Conservation (phyloP, 805 yeast genomes). For the Yarrowia sp. region DNA sequence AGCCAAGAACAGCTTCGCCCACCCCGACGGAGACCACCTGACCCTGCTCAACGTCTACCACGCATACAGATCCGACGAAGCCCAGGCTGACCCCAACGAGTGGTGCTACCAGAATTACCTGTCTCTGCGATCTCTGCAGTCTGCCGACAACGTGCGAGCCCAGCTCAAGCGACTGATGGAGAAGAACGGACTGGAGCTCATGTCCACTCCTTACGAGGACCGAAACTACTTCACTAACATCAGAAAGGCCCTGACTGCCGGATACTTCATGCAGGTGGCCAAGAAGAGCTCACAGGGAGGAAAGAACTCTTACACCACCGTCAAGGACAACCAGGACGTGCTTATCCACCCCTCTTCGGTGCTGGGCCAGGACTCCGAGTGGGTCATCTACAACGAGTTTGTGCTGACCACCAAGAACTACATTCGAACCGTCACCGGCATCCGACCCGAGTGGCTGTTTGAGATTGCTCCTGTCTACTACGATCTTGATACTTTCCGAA, state of each 20-base stretch:
- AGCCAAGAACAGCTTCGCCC: slow-evolving; percentile 84
- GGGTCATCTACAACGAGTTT: slow-evolving; percentile 94
- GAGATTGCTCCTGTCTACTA: slow-evolving; percentile 80
- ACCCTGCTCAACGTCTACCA: slow-evolving; percentile 88
- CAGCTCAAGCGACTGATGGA: slow-evolving; percentile 88
- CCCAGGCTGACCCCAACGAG: slow-evolving; percentile 61
- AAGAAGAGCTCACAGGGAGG: slow-evolving; percentile 65
- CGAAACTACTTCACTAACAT: slow-evolving; percentile 75
- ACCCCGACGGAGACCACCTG: slow-evolving; percentile 93
- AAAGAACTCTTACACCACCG: slow-evolving; percentile 74
- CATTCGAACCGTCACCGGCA: slow-evolving; percentile 89
- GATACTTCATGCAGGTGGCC: slow-evolving; percentile 98
- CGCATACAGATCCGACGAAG: slow-evolving; percentile 80
- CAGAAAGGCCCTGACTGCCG: slow-evolving; percentile 85
- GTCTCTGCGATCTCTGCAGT: slow-evolving; percentile 79
- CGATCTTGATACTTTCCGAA: slow-evolving; percentile 64
- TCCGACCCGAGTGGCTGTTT: slow-evolving; percentile 91
- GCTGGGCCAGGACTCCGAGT: slow-evolving; percentile 84
- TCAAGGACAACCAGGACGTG: slow-evolving; percentile 96
- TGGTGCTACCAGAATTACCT: slow-evolving; percentile 95
- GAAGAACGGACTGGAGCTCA: slow-evolving; percentile 73
- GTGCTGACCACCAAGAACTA: slow-evolving; percentile 93
- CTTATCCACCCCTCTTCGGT: slow-evolving; percentile 93
- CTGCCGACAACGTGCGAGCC: slow-evolving; percentile 85
- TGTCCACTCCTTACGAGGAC: slow-evolving; percentile 70